Percentiles rank a stretch among this genome's conserved stretches.
These are phyloP conservation scores for Xanthoceras sorbifolium DNA, from an alignment of 345 rosid species.

Conservation along the genomic window DNA sequence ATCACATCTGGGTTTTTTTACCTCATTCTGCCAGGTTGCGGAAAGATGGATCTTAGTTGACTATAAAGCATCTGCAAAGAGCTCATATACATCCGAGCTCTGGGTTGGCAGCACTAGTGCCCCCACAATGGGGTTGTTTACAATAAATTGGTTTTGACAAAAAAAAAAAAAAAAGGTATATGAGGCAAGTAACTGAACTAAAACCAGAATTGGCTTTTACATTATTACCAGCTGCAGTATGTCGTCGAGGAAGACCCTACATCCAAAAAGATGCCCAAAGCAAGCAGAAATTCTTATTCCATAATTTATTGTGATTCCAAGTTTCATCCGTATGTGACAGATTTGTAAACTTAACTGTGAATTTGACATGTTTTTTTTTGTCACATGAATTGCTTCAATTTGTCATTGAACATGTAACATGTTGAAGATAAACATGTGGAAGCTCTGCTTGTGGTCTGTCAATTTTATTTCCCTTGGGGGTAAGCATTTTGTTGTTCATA, in stretches of 20 bases:
- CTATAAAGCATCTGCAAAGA: slow-evolving; percentile 89
- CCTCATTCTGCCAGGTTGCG: slow-evolving; percentile 87
- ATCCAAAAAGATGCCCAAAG: too few relatives aligned
- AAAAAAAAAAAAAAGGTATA: slow-evolving; percentile 86
- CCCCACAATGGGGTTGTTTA: slow-evolving; percentile 89
- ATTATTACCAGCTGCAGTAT: slow-evolving; percentile 89
- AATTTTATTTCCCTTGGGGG: slow-evolving; percentile 21
- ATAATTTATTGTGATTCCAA: too few relatives aligned
- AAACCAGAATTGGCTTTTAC: slow-evolving; percentile 98
- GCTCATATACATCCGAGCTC: slow-evolving; percentile 93
- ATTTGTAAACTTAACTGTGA: slow-evolving; percentile 13
- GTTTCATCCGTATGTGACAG: slow-evolving; percentile 9
- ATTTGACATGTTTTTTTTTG: slow-evolving; percentile 9
- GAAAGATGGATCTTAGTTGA: slow-evolving; percentile 84
- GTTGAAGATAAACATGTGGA: slow-evolving; percentile 89
- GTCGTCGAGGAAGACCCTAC: slow-evolving; percentile 73
- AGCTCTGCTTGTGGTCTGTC: slow-evolving; percentile 78
- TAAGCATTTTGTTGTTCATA: too few relatives aligned
- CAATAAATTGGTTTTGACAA: slow-evolving; percentile 86
- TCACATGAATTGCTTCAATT: slow-evolving; percentile 81
- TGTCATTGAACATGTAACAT: slow-evolving; percentile 76
- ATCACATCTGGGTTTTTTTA: slow-evolving; percentile 84
- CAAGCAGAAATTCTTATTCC: too few relatives aligned
- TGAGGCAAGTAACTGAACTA: slow-evolving; percentile 94
- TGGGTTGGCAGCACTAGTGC: slow-evolving; percentile 84